Base-by-base conservation (phyloP, 345 rosid species). In the Syzygium aromaticum region DNA sequence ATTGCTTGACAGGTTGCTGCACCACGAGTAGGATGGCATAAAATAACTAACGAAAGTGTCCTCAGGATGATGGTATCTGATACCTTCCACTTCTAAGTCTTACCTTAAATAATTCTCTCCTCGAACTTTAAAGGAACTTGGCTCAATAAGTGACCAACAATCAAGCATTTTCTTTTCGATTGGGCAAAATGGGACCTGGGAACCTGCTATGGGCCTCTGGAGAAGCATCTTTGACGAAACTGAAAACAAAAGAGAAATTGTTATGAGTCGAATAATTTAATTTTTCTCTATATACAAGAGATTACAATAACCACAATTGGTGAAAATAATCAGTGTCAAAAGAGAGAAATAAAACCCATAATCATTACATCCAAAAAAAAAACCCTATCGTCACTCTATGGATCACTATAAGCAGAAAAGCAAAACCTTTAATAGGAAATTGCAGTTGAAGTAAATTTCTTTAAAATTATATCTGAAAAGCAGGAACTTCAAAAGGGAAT, bases 141-240 rank as follows among this genome's bases (percentile, higher is more conserved):
- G 94, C 86, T 92, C 93, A 67, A 94, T 88, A 56, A 87, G 85
- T 33, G 95, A 92, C 94, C 95, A 94, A 87, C 93, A 90, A 88
- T 92, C 91, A 59, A 92, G 87, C 89, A 92, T 89, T 86, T 87
- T 92, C 94, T 94, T 94, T 8, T 90, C 94, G 22, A 89, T 25
- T 2, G 93, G 94, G 87, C 94, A 94, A 86, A 87, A 90, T 3
- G 93, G 91, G 51, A 94, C 91, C 86, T 93, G 91, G 54, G 93
- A 91, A 87, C 95, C 95, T 51, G 95, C 95, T 85, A 91, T 6
- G 56, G 94, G 95, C 86, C 93, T 90, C 86, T 84, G 93, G 86
- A 93, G 90, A 89, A 92, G 91, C 86, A 53, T 85, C 92, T 95
- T 97, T 19, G 99, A 94, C 61, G 94, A 90, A 93, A 95, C 99